Evolutionary conservation across 2,329 filamentous ascomycete genomes (phyloP).

Genomic region (Xylariaceae sp.): DNA sequence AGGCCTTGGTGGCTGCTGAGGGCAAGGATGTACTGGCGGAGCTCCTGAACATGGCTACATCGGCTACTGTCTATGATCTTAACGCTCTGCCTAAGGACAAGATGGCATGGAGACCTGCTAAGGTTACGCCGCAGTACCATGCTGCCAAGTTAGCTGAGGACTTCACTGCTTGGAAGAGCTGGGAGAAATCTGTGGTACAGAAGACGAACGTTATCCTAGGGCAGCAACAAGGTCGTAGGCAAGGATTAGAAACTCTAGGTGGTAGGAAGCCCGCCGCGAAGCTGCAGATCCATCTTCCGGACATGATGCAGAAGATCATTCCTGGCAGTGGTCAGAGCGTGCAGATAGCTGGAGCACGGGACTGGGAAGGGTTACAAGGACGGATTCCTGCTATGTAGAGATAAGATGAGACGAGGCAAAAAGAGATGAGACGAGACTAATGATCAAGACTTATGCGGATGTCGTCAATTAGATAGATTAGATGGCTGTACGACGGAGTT

Average conservation of each 20-base stretch:
- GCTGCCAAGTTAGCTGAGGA: constrained; percentile 61
- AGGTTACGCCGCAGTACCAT: constrained; percentile 59
- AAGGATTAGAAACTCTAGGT: constrained; percentile 27
- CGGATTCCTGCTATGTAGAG: constrained; percentile 27
- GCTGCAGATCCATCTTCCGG: constrained; percentile 47
- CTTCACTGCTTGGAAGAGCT: constrained; percentile 56
- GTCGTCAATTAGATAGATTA: not conserved
- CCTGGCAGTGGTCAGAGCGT: constrained; percentile 37
- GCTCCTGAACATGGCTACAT: constrained; percentile 56
- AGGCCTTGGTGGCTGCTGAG: constrained; percentile 54
- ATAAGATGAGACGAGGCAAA: not conserved
- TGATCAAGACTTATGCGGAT: not conserved
- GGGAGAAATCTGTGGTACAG: constrained; percentile 50
- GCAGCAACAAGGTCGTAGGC: constrained; percentile 19
- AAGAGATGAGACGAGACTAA: not conserved
- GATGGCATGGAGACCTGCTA: constrained; percentile 61
- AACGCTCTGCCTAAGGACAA: constrained; percentile 51
- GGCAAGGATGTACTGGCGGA: constrained; percentile 59
- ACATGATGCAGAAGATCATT: constrained; percentile 41
- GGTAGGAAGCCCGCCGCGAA: constrained; percentile 40
- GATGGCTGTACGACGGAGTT: not conserved
- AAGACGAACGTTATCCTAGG: constrained; percentile 40
- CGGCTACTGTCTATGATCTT: constrained; percentile 57
- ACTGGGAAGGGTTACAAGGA: constrained; percentile 53
- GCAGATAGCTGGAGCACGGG: constrained; percentile 48